phyloP scores from a whole-genome alignment of 2,329 filamentous ascomycete species.

The Daldinia sp. region DNA sequence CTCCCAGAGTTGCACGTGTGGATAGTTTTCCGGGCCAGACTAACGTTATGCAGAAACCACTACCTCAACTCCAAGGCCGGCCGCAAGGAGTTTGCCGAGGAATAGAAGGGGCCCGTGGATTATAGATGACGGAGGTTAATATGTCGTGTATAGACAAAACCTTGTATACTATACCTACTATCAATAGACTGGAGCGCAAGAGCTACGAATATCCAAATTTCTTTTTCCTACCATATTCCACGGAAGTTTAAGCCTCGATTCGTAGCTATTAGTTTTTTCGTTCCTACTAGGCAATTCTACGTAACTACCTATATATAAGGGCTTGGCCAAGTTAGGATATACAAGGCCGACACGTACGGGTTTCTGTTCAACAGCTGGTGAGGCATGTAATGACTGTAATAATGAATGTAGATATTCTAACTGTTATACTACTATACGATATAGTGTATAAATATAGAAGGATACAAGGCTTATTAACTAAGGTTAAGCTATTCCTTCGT shows the following conservation, averaged over 20 bases:
- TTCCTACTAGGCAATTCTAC: neutral
- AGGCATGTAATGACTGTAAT: neutral
- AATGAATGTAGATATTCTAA: too few species aligned
- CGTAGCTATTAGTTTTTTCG: neutral
- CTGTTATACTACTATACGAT: neutral
- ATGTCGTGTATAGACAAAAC: conserved; percentile 42
- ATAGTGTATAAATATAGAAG: too few species aligned
- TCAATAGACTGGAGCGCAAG: conserved; percentile 39
- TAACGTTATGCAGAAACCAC: conserved; percentile 40
- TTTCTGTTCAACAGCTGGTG: neutral
- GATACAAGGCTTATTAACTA: too few species aligned
- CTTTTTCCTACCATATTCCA: neutral
- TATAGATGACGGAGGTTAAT: conserved; percentile 14
- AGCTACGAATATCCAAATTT: conserved; percentile 9
- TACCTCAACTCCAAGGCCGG: conserved; percentile 47
- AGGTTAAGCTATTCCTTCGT: too few species aligned
- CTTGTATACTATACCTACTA: conserved; percentile 45
- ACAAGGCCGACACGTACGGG: neutral
- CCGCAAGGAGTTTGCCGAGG: conserved; percentile 41
- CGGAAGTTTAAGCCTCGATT: neutral
- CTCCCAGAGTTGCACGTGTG: neutral
- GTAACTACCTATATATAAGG: neutral
- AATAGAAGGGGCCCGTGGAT: conserved; percentile 33
- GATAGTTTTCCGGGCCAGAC: neutral
- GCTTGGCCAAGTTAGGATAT: neutral